These are phyloP conservation scores for Dacryopinax spathularia DNA, from an alignment of 768 basidiomycete species.

Conservation along the genomic window DNA sequence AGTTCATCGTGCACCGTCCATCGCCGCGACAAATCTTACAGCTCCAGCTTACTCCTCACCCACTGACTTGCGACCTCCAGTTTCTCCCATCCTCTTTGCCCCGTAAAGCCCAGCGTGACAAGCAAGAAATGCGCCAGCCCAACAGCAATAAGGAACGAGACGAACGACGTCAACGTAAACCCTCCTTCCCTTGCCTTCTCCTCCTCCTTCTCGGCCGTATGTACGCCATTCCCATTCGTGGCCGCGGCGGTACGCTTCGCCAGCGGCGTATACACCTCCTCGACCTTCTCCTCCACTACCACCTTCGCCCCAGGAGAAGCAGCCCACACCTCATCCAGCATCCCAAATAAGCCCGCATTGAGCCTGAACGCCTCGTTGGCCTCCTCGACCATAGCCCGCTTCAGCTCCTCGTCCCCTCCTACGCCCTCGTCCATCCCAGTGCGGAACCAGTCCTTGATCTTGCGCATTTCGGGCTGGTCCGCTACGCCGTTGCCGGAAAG, in stretches of 20 bases:
- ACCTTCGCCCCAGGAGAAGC: neutral
- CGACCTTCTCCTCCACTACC: neutral
- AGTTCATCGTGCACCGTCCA: too few relatives aligned
- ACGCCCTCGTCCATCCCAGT: conserved; percentile 40
- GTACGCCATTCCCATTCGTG: neutral
- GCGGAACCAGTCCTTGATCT: conserved; percentile 60
- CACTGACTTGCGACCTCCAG: conserved; percentile 5
- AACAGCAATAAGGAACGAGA: conserved; percentile 23
- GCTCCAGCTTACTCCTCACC: neutral
- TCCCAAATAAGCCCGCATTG: conserved; percentile 34
- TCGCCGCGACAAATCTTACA: too few relatives aligned
- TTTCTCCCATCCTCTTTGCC: conserved; percentile 34
- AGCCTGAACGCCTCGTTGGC: conserved; percentile 36
- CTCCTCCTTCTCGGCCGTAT: neutral
- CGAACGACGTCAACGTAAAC: conserved; percentile 15
- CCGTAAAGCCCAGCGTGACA: conserved; percentile 35
- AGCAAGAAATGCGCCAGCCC: conserved; percentile 38
- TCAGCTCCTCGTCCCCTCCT: conserved; percentile 28
- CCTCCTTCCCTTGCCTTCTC: neutral
- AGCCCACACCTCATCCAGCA: conserved; percentile 18
- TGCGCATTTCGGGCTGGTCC: conserved; percentile 46
- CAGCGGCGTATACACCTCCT: neutral
- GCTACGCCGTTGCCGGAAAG: conserved; percentile 35
- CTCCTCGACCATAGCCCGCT: conserved; percentile 38
- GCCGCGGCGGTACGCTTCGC: neutral